Base-by-base conservation (phyloP, 768 basidiomycete genomes). In the Tricholoma flavovirens region DNA sequence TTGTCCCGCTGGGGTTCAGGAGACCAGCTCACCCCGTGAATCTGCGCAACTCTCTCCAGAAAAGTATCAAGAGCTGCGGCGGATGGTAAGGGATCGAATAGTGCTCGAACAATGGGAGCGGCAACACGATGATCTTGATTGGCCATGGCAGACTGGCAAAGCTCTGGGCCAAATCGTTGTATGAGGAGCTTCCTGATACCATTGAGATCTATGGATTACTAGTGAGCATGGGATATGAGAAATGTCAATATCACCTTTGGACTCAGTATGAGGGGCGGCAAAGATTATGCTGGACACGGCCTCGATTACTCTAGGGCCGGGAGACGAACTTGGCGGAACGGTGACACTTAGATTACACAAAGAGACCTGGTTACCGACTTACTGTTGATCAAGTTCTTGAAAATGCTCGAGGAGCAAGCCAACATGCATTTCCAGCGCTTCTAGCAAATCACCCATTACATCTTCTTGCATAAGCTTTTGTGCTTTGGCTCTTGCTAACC, bases 401-500 rank as follows among this genome's bases (percentile, higher is more conserved):
- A 83, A 76, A 64, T 80, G 80, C 58, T 83, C 81, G 24, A 85
- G 66, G 17, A 90, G 62, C 19, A 80, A 71, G n/a, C 84, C 83
- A 30, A 88, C 71, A 60, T 86, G 75, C 79, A 83, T 83, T 67
- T 83, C 87, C 57, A 90, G 55, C 24, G 77, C 74, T 67, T 84
- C 86, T 57, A 88, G 62, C n/a, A 88, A 62, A 62, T 87, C 83
- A 8, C 77, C 80, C 58, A 77, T 73, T 8, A 74, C 71, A 62
- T 90, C 87, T 48, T 88, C 85, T 38, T 78, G 73, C 22, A 87
- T 78, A 49, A 87, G 66, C 62, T 78, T 83, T 66, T 85, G 84
- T 1, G 85, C 85, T 71, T 88, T 90, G n/a, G 80, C 77, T 48
- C 88, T 81, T 11, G 89, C 89, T 29, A 87, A 69, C 14, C 73